Base-by-base conservation (phyloP, 345 rosid genomes). In the Ailanthus altissimus region DNA sequence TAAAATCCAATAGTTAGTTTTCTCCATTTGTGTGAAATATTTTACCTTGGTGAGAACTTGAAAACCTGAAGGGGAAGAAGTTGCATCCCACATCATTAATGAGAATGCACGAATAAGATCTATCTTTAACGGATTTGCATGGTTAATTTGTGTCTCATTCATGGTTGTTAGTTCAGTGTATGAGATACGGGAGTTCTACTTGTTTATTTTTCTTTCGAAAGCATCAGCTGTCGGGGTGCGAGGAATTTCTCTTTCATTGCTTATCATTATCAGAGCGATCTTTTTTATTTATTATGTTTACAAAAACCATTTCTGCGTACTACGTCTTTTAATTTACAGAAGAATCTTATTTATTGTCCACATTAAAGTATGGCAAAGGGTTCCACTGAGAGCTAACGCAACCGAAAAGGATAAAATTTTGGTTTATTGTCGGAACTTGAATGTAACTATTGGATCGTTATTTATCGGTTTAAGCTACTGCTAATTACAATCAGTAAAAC, bases 91-190 rank as follows among this genome's bases (percentile, higher is more conserved):
- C 12, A 14, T 32, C 10, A 2, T 32, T 15, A 61, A 61, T 8
- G 4, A 32, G 6, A 70, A 43, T 59, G 23, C 21, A 59, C 36
- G 62, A 38, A 64, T 57, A 47, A 36, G 32, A 32, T 32, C 38
- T 32, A 32, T 32, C 38, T 32, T 32, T 32, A 32, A 1, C 3
- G 38, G n/a, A n/a, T 32, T 32, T 47, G 84, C 50, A 63, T 47
- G 68, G 13, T 26, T 71, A 71, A 38, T 50, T 51, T 77, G 75
- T 78, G 69, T 47, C 23, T 8, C n/a, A 2, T 53, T 57, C 21
- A 23, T 73, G 47, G 38, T 57, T 36, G 67, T n/a, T 50, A 3
- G 47, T 75, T 49, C 40, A 4, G 21, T 28, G 56, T 38, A 21
- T 38, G 21, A 23, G 21, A 42, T n/a, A 61, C 28, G 9, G 15